These are phyloP conservation scores for Fusarium annulatum DNA, from an alignment of 2,329 filamentous ascomycete genomes.

Conservation along the genomic window DNA sequence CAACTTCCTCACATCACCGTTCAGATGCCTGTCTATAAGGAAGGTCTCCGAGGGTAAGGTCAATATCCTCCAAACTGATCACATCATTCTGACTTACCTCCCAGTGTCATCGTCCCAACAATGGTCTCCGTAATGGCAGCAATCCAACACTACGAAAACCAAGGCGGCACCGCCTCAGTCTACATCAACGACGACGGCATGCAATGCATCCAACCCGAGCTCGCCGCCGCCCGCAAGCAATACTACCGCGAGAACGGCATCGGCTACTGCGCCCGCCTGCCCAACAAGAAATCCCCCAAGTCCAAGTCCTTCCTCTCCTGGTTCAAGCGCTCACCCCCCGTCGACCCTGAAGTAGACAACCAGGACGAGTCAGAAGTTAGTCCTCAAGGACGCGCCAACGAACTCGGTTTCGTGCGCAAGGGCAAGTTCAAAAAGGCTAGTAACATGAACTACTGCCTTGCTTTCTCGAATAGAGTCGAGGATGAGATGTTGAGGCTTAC, in stretches of 20 bases:
- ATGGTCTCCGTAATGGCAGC: slow-evolving; percentile 66
- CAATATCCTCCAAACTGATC: fast-evolving
- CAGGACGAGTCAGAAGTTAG: slow-evolving; percentile 56
- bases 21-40: slow-evolving; percentile 60
- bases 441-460: slow-evolving; percentile 75
- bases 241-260: slow-evolving; percentile 69
- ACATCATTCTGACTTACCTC: neutral
- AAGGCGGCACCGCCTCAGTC: slow-evolving; percentile 75
- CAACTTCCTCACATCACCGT: slow-evolving; percentile 57
- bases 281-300: slow-evolving; percentile 51
- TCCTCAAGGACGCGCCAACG: slow-evolving; percentile 47
- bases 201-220: slow-evolving; percentile 65
- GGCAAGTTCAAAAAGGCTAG: slow-evolving; percentile 75
- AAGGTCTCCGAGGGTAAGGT: slow-evolving; percentile 40
- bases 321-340: slow-evolving; percentile 47
- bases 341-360: slow-evolving; percentile 41
- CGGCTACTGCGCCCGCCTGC: slow-evolving; percentile 65
- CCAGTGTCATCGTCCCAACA: slow-evolving; percentile 62
- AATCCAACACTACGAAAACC: slow-evolving; percentile 68
- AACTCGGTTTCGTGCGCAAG: slow-evolving; percentile 62
- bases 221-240: slow-evolving; percentile 60
- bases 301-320: slow-evolving; percentile 49
- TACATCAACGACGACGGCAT: slow-evolving; percentile 77
- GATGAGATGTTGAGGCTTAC: slow-evolving; percentile 54
- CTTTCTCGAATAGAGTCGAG: slow-evolving; percentile 66